A percentile compares a stretch with the other conserved stretches of the same genome.
Evolutionary conservation across 805 yeast species (phyloP).

Genomic region (Dipodascopsis uninucleata): DNA sequence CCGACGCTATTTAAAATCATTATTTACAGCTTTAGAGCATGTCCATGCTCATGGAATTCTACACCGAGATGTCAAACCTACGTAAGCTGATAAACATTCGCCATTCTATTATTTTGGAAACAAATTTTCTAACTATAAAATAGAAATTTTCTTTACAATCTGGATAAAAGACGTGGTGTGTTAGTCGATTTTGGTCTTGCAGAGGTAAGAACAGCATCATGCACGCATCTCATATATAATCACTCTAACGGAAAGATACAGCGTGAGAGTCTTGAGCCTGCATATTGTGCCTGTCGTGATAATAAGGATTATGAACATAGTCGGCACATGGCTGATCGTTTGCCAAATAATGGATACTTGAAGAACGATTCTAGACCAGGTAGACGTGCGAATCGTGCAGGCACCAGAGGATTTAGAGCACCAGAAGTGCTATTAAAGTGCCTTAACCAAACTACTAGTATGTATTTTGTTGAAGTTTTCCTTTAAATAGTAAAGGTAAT

Average conservation of each 20-base stretch:
- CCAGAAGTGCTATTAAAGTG: slow-evolving; percentile 90
- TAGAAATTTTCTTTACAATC: slow-evolving; percentile 67
- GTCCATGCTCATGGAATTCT: slow-evolving; percentile 76
- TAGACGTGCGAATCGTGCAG: slow-evolving; percentile 93
- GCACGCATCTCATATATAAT: too few species aligned
- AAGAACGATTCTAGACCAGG: slow-evolving; percentile 73
- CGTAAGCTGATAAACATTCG: slow-evolving; percentile 39
- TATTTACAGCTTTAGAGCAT: slow-evolving; percentile 69
- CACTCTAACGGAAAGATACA: too few species aligned
- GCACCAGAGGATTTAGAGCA: slow-evolving; percentile 91
- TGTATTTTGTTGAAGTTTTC: background rate
- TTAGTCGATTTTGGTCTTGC: slow-evolving; percentile 92
- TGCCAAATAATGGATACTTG: slow-evolving; percentile 62
- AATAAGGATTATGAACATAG: slow-evolving; percentile 23
- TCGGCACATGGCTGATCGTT: slow-evolving; percentile 33
- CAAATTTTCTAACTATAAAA: slow-evolving; percentile 39
- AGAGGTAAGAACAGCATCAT: slow-evolving; percentile 44
- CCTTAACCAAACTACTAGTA: slow-evolving; percentile 65
- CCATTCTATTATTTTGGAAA: background rate
- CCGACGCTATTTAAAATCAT: slow-evolving; percentile 71
- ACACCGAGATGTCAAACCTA: slow-evolving; percentile 90
- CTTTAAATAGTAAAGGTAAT: background rate
- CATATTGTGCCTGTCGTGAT: slow-evolving; percentile 26
- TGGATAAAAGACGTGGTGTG: slow-evolving; percentile 66
- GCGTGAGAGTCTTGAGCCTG: slow-evolving; percentile 21